Evolutionary conservation across 805 yeast genomes (phyloP).

Genomic region (Yamadazyma phyllophila): DNA sequence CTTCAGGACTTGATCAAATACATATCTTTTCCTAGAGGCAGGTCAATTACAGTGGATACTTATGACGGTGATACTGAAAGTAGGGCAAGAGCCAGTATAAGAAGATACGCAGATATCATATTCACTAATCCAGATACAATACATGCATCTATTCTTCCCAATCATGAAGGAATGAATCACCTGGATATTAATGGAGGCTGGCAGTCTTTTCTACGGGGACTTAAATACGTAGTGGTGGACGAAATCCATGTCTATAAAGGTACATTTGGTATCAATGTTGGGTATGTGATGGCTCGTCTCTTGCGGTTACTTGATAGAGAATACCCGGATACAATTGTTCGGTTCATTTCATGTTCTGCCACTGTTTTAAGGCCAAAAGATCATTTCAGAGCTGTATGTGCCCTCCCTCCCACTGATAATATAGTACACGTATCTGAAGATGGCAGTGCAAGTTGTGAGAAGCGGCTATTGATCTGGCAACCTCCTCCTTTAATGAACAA

Average conservation of each 20-base stretch:
- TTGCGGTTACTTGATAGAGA: slow-evolving; percentile 59
- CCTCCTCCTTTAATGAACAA: slow-evolving; percentile 67
- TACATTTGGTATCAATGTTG: slow-evolving; percentile 89
- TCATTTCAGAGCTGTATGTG: slow-evolving; percentile 76
- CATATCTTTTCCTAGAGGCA: slow-evolving; percentile 40
- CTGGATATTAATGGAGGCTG: slow-evolving; percentile 46
- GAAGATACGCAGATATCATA: slow-evolving; percentile 69
- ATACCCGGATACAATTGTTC: slow-evolving; percentile 18
- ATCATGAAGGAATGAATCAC: slow-evolving; percentile 37
- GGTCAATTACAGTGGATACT: slow-evolving; percentile 62
- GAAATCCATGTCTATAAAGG: slow-evolving; percentile 88
- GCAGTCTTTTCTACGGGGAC: slow-evolving; percentile 61
- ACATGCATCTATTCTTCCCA: slow-evolving; percentile 81
- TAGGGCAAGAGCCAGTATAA: slow-evolving; percentile 49
- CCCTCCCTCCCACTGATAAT: slow-evolving; percentile 45
- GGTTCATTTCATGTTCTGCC: slow-evolving; percentile 90
- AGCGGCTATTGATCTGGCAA: slow-evolving; percentile 77
- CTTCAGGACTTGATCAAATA: slow-evolving; percentile 53
- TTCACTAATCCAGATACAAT: slow-evolving; percentile 96
- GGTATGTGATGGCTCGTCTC: slow-evolving; percentile 77
- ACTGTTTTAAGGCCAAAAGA: slow-evolving; percentile 72
- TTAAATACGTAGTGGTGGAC: slow-evolving; percentile 77
- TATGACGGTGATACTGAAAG: slow-evolving; percentile 92
- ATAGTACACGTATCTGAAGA: slow-evolving; percentile 66
- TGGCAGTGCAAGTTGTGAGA: slow-evolving; percentile 86